Base-by-base conservation (phyloP, 192 early-diverging fungal species). In the Coemansia guatemalensis region DNA sequence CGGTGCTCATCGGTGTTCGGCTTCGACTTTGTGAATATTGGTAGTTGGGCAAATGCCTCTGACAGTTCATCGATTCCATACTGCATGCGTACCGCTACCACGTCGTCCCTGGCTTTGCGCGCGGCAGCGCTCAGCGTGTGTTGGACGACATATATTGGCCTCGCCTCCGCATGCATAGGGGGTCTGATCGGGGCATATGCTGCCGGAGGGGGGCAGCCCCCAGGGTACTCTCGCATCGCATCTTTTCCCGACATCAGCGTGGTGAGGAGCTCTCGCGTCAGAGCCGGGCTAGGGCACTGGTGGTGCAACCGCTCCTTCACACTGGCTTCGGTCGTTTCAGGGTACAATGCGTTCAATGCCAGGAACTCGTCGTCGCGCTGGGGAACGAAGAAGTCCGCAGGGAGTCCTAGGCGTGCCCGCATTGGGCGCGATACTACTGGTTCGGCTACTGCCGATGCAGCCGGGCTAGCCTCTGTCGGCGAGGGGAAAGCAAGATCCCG, bases 21-120 rank as follows among this genome's bases (percentile, higher is more conserved):
- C 49, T 73, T 73, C 0, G 70, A 5, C 17, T 32, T 25, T 0
- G 61, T 66, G 25, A 62, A 66, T 1, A 66, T 23, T 4, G 64
- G 70, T 7, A 73, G n/a, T 26, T 73, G 62, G 2, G 48, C 50
- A 50, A 35, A 41, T 4, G 59, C 70, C 0, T 1, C 14, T 3
- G 48, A 39, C 1, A 35, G 55, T 29, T 73, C 64, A 22, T 73
- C 70, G 32, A 73, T 62, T 6, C 70, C 70, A 32, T 60, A 71
- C 27, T 33, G 0, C 8, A 71, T 8, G 5, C 62, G 39, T 5
- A n/a, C 59, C 17, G 5, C 14, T 5, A n/a, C 21, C 2, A 23
- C 35, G 2, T 32, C 23, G 3, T 63, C 58, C 9, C 21, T 8
- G 5, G 59, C 58, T 0, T 39, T 23, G 4, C 7, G 1, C 0